Percentiles rank a stretch among this genome's conserved stretches.
These are phyloP conservation scores for Wallemia mellicola DNA, from an alignment of 1,284 basidiomycete species.

Conservation along the genomic window DNA sequence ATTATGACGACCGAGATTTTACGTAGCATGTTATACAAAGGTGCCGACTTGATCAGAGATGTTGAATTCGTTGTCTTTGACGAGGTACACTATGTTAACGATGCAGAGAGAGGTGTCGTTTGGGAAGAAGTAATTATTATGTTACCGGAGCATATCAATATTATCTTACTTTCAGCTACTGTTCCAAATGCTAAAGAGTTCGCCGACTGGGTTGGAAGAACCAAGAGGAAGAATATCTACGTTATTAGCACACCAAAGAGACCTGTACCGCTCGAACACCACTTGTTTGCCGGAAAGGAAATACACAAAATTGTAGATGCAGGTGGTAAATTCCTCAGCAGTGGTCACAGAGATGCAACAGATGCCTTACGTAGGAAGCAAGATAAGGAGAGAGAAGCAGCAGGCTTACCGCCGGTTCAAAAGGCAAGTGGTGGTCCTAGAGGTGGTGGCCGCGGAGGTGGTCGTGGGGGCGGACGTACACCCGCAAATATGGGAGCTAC, in stretches of 20 bases:
- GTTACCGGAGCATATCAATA: constrained; percentile 85
- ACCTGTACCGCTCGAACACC: constrained; percentile 91
- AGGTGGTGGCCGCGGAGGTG: too few relatives aligned
- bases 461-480: constrained; percentile 23
- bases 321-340: constrained; percentile 38
- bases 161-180: constrained; percentile 86
- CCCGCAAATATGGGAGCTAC: constrained; percentile 2
- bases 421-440: constrained; percentile 48
- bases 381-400: constrained; percentile 87
- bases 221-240: constrained; percentile 98
- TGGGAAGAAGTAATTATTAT: constrained; percentile 99
- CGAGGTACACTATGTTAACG: constrained; percentile 98
- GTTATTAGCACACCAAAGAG: constrained; percentile 91
- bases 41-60: constrained; percentile 89
- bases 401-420: constrained; percentile 52
- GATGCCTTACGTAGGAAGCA: constrained; percentile 76
- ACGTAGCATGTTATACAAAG: constrained; percentile 94
- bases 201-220: constrained; percentile 96
- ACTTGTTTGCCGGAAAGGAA: constrained; percentile 72
- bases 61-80: constrained; percentile 99
- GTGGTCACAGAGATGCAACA: constrained; percentile 68
- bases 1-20: constrained; percentile 99
- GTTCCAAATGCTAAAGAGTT: constrained; percentile 97
- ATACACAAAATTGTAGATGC: constrained; percentile 77
- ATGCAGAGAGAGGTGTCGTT: constrained; percentile 94